Evolutionary conservation across 1,284 basidiomycete species (phyloP).

Genomic region (Amylostereum areolatum): DNA sequence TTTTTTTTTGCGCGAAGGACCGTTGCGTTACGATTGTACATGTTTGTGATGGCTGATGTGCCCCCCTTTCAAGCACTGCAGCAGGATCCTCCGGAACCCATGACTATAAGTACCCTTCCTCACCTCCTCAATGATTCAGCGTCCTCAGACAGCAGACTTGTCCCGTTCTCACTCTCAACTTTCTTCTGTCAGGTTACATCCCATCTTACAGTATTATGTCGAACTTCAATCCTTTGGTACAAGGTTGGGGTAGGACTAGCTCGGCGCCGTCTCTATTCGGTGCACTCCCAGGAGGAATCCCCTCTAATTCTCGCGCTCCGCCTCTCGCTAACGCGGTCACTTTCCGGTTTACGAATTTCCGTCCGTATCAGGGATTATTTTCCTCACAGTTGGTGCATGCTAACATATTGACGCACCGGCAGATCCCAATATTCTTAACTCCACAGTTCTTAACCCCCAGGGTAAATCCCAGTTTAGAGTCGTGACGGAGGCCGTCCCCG

Average conservation of each 20-base stretch:
- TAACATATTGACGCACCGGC: no score
- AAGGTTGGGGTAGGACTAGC: slow-evolving; percentile 10
- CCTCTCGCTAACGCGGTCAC: not conserved
- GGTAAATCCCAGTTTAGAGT: slow-evolving; percentile 19
- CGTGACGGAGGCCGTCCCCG: slow-evolving; percentile 40
- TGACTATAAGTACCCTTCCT: no score
- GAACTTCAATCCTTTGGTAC: slow-evolving; percentile 15
- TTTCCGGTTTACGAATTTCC: slow-evolving; percentile 9
- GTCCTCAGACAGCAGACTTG: no score
- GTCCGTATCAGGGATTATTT: not conserved
- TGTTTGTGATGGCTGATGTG: no score
- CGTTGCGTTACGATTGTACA: no score
- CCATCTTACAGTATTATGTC: not conserved
- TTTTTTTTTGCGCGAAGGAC: no score
- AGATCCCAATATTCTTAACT: slow-evolving; percentile 10
- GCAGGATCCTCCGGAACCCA: no score
- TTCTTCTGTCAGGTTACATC: no score
- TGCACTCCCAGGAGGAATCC: slow-evolving; percentile 7
- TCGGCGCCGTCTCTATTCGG: slow-evolving; percentile 13
- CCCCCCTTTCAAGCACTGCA: no score
- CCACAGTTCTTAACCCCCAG: slow-evolving; percentile 11
- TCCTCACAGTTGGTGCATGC: no score
- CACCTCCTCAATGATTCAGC: no score
- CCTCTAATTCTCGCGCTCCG: not conserved
- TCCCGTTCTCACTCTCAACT: no score